A percentile compares a stretch with the other conserved stretches of the same genome.
Conservation (phyloP, 371 early-diverging fungal genomes). For the Apophysomyces trapeziformis region DNA sequence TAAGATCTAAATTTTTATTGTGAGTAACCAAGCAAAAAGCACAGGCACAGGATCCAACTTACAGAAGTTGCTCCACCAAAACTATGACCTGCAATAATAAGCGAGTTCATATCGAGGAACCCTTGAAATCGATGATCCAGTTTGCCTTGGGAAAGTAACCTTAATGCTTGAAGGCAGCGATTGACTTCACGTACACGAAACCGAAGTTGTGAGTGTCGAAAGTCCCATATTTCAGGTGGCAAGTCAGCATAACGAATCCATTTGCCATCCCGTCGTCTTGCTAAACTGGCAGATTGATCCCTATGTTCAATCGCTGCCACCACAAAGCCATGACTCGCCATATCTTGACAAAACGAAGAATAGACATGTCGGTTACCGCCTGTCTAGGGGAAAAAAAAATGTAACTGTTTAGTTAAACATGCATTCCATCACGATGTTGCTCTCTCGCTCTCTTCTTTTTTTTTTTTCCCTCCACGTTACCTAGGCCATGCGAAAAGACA, state of each 20-base stretch:
- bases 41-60: not conserved
- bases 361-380: slow-evolving; percentile 55
- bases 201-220: slow-evolving; percentile 43
- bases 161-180: slow-evolving; percentile 20
- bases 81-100: slow-evolving; percentile 59
- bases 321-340: slow-evolving; percentile 57
- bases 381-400: not conserved
- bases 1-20: slow-evolving; percentile 11
- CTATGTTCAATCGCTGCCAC: slow-evolving; percentile 62
- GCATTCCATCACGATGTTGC: too few relatives aligned
- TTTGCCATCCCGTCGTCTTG: slow-evolving; percentile 18
- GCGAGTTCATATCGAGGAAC: slow-evolving; percentile 42
- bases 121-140: slow-evolving; percentile 23
- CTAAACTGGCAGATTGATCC: slow-evolving; percentile 49
- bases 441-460: not conserved
- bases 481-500: slow-evolving; percentile 44
- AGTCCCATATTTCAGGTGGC: slow-evolving; percentile 26
- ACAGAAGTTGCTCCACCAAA: slow-evolving; percentile 65
- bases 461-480: not conserved
- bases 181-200: slow-evolving; percentile 45
- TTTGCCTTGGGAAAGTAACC: slow-evolving; percentile 18
- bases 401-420: not conserved
- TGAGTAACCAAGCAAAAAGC: not conserved
- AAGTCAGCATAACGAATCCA: slow-evolving; percentile 23
- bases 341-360: slow-evolving; percentile 46